Base-by-base conservation (phyloP, 805 yeast species). In the Kuraishia hungarica region DNA sequence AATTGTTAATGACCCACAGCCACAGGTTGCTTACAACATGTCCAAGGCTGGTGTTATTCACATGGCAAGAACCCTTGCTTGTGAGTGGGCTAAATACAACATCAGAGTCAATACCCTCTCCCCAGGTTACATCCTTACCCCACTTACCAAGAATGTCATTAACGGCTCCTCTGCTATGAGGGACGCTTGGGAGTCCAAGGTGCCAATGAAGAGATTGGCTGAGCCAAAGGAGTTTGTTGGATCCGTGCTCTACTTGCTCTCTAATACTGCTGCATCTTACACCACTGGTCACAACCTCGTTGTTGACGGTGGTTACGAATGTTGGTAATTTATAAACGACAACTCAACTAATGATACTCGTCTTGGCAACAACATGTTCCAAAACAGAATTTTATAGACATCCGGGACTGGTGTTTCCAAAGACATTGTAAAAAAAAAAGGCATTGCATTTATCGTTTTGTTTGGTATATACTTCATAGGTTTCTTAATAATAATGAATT, bases 21-120 rank as follows among this genome's bases (percentile, higher is more conserved):
- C 89, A 21, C 91, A 86, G 70, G 78, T 82, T 59, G 87, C 87
- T 62, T 87, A 87, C 78, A 87, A 87, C 77, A 84, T 86, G 87
- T 78, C 93, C 62, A 87, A 87, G 74, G 94, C 94, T 19, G 94
- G 92, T 67, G 93, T 87, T 49, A 86, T 87, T 63, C 94, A 87
- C 71, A 74, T 87, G 78, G 87, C 80, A 55, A 81, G 82, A 67
- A 80, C 92, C 2, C 73, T 87, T 62, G 94, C 91, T 48, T 81
- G 85, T 59, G 96, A 87, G 70, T 87, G 94, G 94, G 88, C 94
- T 53, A 77, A 81, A 62, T 82, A 81, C 72, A 81, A 81, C 63
- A 84, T 86, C 64, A 80, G 93, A 69, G 89, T 87, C 62, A 87
- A 87, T 74, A 80, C 92, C 35, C 72, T 87, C 60, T 81, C 88